Base-by-base conservation (phyloP, 2,329 filamentous ascomycete genomes). In the Gaeumannomyces sp. region DNA sequence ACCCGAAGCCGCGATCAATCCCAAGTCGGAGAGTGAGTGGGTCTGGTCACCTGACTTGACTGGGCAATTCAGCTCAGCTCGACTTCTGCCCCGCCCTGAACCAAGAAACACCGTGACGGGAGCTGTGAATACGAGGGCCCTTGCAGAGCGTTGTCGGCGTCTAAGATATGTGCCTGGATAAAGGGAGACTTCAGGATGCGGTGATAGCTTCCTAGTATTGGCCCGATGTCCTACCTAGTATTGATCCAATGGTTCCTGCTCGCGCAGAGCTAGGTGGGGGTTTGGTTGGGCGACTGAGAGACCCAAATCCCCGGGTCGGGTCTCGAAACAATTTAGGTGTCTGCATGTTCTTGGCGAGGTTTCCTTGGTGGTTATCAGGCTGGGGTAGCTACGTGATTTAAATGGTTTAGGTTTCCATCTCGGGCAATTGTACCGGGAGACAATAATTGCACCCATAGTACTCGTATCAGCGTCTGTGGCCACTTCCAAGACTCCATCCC, bases 1-100 rank as follows among this genome's bases (percentile, higher is more conserved):
- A 4, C 61, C 27, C 63, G 53, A 45, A 56, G 33, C 19, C 22
- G 22, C 19, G 11, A 64, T 25, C 19, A 66, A 69, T 64, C 65
- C 38, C 61, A 33, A 45, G 58, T 57, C n/a, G 16, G 35, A 14
- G 13, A 6, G 35, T 5, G 35, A n/a, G 45, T 53, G 45, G 45
- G 45, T n/a, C 45, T 7, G 13, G 10, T 53, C 45, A 53, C 45
- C 22, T 53, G 45, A 53, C 45, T 53, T 53, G 45, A n/a, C 22
- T 53, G 45, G 45, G 16, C 45, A 53, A n/a, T 53, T n/a, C 45
- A 53, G 45, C 45, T 53, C 45, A n/a, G 22, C 45, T n/a, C 7
- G 22, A 11, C 22, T 45, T 2, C 13, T 53, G 45, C 45, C 45
- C 45, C 45, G 45, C 45, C 45, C 22, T 53, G 22, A 10, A 3